Evolutionary conservation across 2,329 filamentous ascomycete genomes (phyloP).

Genomic region (Paracoccidioides lutzii): DNA sequence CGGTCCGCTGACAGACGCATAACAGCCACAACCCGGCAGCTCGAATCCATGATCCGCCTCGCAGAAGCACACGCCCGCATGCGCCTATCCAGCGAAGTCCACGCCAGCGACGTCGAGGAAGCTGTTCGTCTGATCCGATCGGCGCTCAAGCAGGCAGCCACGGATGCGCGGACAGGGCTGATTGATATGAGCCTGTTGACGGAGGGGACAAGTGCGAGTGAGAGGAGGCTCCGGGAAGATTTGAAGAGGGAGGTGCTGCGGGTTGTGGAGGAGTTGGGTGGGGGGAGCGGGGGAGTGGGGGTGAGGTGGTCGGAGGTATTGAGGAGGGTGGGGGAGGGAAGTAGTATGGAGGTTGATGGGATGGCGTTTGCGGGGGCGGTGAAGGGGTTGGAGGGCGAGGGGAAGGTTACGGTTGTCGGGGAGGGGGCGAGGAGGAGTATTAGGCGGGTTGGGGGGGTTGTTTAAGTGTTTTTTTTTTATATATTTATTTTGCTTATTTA

Average conservation of each 20-base stretch:
- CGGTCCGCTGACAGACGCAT: slow-evolving; percentile 88
- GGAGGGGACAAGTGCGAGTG: slow-evolving; percentile 82
- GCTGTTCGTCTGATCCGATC: slow-evolving; percentile 86
- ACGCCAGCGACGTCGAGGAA: slow-evolving; percentile 70
- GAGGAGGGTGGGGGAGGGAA: slow-evolving; percentile 58
- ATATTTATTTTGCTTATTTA: neutral
- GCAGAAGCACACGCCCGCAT: slow-evolving; percentile 96
- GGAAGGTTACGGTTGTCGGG: slow-evolving; percentile 63
- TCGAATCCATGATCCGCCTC: slow-evolving; percentile 97
- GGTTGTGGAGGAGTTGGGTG: slow-evolving; percentile 65
- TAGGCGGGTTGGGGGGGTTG: slow-evolving; percentile 53
- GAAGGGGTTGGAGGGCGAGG: slow-evolving; percentile 70
- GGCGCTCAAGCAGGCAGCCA: slow-evolving; percentile 93
- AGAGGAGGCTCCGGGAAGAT: slow-evolving; percentile 69
- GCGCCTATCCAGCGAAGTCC: slow-evolving; percentile 68
- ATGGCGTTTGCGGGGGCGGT: slow-evolving; percentile 75
- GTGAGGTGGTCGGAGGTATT: slow-evolving; percentile 70
- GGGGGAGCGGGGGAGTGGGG: slow-evolving; percentile 42
- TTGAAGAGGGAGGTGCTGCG: slow-evolving; percentile 65
- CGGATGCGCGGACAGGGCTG: slow-evolving; percentile 73
- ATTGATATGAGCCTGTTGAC: slow-evolving; percentile 96
- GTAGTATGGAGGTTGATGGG: slow-evolving; percentile 56
- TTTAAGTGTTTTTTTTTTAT: slow-evolving; percentile 17
- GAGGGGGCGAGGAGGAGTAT: slow-evolving; percentile 76
- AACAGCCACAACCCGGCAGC: slow-evolving; percentile 88